Conservation (phyloP, 192 early-diverging fungal species). For the Lobulomyces angularis region DNA sequence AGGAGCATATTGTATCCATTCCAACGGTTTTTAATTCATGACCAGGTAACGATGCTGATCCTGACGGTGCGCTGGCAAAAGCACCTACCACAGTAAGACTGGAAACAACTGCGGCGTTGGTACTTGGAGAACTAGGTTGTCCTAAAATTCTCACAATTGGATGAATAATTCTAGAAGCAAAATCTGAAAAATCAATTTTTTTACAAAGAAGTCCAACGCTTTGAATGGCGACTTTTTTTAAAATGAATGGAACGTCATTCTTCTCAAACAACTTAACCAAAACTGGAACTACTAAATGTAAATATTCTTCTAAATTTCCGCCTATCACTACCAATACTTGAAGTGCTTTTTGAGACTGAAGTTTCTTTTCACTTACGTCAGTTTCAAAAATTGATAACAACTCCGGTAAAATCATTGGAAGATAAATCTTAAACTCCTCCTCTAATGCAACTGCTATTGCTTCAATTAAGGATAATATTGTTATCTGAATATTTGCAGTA, state of each 20-base stretch:
- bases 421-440: constrained; percentile 62
- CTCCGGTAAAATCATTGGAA: constrained; percentile 54
- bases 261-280: constrained; percentile 62
- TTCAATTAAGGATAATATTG: constrained; percentile 59
- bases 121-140: too few relatives aligned
- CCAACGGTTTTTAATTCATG: constrained; percentile 38
- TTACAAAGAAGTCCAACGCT: constrained; percentile 44
- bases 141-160: constrained; percentile 33
- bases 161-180: constrained; percentile 78
- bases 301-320: constrained; percentile 78
- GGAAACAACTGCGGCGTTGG: too few relatives aligned
- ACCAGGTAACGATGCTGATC: constrained; percentile 7
- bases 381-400: constrained; percentile 60
- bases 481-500: constrained; percentile 42
- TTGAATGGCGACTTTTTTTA: constrained; percentile 54
- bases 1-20: constrained; percentile 62
- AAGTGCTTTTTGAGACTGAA: constrained; percentile 51
- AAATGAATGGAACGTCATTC: constrained; percentile 38
- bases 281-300: constrained; percentile 63
- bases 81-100: too few relatives aligned
- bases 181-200: constrained; percentile 68
- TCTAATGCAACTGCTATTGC: constrained; percentile 58
- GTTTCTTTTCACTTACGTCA: constrained; percentile 43
- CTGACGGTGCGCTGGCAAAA: too few relatives aligned
- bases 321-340: constrained; percentile 73